Conservation (phyloP, 1,284 basidiomycete genomes). For the Naganishia albida region DNA sequence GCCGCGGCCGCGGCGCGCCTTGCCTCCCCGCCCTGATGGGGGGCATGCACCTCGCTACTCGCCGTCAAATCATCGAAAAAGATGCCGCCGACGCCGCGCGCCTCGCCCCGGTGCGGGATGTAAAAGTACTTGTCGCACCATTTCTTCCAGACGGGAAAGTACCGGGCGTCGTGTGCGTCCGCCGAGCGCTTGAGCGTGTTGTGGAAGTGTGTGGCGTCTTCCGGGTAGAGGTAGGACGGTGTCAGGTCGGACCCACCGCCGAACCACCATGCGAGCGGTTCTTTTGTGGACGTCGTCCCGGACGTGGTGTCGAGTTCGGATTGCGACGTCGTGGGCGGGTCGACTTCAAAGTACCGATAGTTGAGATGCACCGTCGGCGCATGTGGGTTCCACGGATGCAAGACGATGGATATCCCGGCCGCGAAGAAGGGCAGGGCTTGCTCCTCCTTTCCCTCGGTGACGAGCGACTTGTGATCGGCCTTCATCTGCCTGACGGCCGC, state of each 20-base stretch:
- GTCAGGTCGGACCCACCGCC: constrained; percentile 97
- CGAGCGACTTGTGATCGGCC: constrained; percentile 73
- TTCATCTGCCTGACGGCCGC: constrained; percentile 91
- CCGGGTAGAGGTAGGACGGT: constrained; percentile 85
- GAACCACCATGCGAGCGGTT: constrained; percentile 94
- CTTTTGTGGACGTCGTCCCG: constrained; percentile 34
- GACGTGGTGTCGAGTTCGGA: constrained; percentile 36
- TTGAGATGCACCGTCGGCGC: constrained; percentile 94
- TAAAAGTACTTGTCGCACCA: constrained; percentile 99
- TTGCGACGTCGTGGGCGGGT: constrained; percentile 57
- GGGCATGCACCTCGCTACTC: constrained; percentile 43
- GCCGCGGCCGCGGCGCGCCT: too few relatives aligned
- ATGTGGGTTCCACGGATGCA: constrained; percentile 90
- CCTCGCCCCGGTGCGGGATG: constrained; percentile 87
- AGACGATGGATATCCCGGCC: constrained; percentile 84
- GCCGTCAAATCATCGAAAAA: constrained; percentile 87
- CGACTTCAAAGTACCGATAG: constrained; percentile 95
- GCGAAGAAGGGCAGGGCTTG: constrained; percentile 89
- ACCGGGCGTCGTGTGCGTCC: constrained; percentile 66
- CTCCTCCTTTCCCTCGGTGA: constrained; percentile 63
- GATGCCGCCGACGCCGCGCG: constrained; percentile 88
- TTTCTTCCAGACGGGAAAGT: constrained; percentile 82
- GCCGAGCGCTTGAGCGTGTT: constrained; percentile 73
- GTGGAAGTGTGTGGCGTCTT: constrained; percentile 89
- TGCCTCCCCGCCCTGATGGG: neutral